Evolutionary conservation across 805 yeast species (phyloP), one percentile per base, ranked within the genome.

Genomic region (Scheffersomyces ergatensis): DNA sequence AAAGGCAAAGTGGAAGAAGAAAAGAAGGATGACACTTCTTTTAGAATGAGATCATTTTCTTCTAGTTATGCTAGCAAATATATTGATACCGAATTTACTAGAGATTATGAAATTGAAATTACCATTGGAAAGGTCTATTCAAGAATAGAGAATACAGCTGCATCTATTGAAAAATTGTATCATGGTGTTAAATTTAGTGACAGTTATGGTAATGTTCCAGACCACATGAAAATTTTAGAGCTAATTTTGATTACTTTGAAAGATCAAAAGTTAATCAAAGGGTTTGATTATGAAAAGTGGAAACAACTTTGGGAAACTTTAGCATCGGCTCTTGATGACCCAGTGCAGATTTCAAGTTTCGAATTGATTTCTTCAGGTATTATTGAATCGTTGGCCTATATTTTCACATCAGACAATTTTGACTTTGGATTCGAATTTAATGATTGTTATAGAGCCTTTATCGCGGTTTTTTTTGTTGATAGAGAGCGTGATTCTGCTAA

Each of bases 321-420:
- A 16, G 40, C 48, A 23, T 23, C 15, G 14, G 46, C 51, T 1
- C 29, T 64, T 13, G 39, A 37, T 24, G 51, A 52, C 3, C 40
- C 33, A 19, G 38, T 43, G 17, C 46, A 42, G 17, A 64, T 85
- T 4, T 86, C 96, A 0, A 82, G 90, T 43, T 87, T 81, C 62
- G 96, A 89, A 55, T 65, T 89, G 25, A 70, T 82, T 5, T 74
- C 84, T 2, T 84, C 89, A 2, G 89, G 89, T 0, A 57, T 86
- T 5, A 70, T 84, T 6, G 66, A 68, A 5, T 51, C 68, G 0
- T 55, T 84, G 21, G 50, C 67, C 3, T 18, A 42, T 1, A 39
- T 70, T 2, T 75, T 80, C 35, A 47, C 48, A 1, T 38, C 47
- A 2, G 54, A 57, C 8, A 23, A 17, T 1, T 25, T 32, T 29